Evolutionary conservation across 1,284 basidiomycete genomes (phyloP).

Genomic region (Paramarasmius palmivorus): DNA sequence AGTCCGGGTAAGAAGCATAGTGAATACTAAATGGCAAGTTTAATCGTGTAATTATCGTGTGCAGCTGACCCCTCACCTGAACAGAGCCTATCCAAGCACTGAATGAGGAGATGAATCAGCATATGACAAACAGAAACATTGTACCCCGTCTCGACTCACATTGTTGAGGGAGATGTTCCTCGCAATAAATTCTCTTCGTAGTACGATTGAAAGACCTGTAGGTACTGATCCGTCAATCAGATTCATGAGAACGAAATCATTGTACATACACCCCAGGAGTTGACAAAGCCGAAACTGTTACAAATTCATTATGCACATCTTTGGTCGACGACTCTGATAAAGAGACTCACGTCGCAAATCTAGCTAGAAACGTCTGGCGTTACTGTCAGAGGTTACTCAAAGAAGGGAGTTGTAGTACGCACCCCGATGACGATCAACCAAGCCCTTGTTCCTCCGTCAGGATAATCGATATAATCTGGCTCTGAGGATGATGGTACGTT

Average conservation of each 20-base stretch:
- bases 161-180: slow-evolving; percentile 34
- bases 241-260: background rate
- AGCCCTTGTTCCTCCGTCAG: slow-evolving; percentile 54
- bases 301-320: background rate
- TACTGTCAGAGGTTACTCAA: background rate
- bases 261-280: slow-evolving; percentile 17
- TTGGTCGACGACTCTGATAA: background rate
- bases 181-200: slow-evolving; percentile 30
- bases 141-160: slow-evolving; percentile 32
- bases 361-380: slow-evolving; percentile 5
- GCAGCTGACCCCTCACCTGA: slow-evolving; percentile 14
- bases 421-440: slow-evolving; percentile 54
- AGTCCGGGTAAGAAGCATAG: slow-evolving; percentile 49
- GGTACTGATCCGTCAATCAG: background rate
- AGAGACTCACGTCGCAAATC: slow-evolving; percentile 12
- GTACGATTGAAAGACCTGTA: slow-evolving; percentile 31
- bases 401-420: slow-evolving; percentile 18
- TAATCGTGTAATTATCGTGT: background rate
- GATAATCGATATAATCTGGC: too few species aligned
- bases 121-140: background rate
- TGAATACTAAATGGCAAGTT: slow-evolving; percentile 34
- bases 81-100: slow-evolving; percentile 59
- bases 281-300: slow-evolving; percentile 16
- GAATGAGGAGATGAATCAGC: background rate
- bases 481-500: too few species aligned